Percentiles rank a stretch among this genome's conserved stretches.
These are phyloP conservation scores for Nakaseomyces nivariensis DNA, from an alignment of 1,139 yeast species.

Conservation along the genomic window DNA sequence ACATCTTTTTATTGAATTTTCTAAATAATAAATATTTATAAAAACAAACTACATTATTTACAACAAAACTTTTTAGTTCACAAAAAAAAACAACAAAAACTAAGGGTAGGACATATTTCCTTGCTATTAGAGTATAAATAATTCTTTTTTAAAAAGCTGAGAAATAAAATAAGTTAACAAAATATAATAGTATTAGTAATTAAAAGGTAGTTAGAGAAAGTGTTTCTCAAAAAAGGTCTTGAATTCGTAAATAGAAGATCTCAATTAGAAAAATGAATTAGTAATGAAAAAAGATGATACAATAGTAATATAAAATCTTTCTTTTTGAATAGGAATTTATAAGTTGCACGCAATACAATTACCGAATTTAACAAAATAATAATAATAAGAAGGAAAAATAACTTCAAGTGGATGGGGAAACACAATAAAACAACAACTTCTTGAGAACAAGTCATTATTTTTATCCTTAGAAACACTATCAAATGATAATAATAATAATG, in stretches of 20 bases:
- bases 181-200: neutral
- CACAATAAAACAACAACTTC: neutral
- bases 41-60: neutral
- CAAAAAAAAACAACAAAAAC: no score
- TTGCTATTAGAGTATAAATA: no score
- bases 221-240: neutral
- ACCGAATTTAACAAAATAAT: neutral
- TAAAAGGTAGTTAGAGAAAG: neutral
- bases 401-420: neutral
- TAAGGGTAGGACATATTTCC: neutral
- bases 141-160: no score
- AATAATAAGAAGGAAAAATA: neutral
- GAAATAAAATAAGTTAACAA: no score
- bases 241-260: neutral
- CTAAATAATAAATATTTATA: no score
- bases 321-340: neutral
- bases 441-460: neutral
- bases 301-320: neutral
- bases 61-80: neutral
- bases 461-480: neutral
- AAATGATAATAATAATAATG: neutral
- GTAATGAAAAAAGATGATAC: neutral
- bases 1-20: no score
- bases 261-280: neutral
- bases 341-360: neutral